Evolutionary conservation across 352 stramenopile genomes (phyloP), one percentile per base, ranked within the genome.

Genomic region (Phytopythium montanum): DNA sequence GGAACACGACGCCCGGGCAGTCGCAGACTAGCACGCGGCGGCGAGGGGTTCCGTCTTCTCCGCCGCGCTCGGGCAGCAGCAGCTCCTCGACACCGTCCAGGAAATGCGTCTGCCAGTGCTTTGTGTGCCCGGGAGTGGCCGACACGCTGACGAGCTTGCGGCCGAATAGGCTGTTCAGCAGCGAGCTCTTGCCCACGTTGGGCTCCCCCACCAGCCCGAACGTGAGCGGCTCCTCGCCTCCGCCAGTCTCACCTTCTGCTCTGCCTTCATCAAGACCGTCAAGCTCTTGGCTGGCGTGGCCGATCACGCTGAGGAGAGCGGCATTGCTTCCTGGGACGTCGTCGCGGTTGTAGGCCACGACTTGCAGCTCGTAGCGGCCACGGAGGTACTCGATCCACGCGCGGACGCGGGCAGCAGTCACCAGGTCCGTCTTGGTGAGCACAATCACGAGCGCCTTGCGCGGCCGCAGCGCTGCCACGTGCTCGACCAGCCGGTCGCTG

Each of bases 351-450:
- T 89, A 88, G 16, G 76, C 74, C 34, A 88, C 58, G 25, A 94
- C 94, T 0, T 95, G 73, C 21, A 98, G 85, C 56, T 91, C 87
- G 60, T 92, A 97, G 3, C 86, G 75, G 13, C 86, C 59, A 49
- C 75, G 60, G 10, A 99, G 73, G 44, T 97, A 94, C 23, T 69
- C 88, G 8, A 98, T 76, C 97, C 97, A 99, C 42, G 94, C 74
- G 56, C 91, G 85, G 6, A 98, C 96, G 21, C 76, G 76, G 7
- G 75, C 69, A 3, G 59, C 50, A n/a, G 60, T 59, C 36, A 99
- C 96, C 21, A 99, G 84, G 70, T 99, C 97, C 44, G 98, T 97
- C 74, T 99, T 99, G 59, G 99, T 99, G n/a, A 99, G 64, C n/a
- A 99, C 96, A 6, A 99, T 69, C 23, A 99, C 78, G 55, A 99